phyloP scores from a whole-genome alignment of 495 filamentous ascomycete species.

The Astrothelium subdiscretum region DNA sequence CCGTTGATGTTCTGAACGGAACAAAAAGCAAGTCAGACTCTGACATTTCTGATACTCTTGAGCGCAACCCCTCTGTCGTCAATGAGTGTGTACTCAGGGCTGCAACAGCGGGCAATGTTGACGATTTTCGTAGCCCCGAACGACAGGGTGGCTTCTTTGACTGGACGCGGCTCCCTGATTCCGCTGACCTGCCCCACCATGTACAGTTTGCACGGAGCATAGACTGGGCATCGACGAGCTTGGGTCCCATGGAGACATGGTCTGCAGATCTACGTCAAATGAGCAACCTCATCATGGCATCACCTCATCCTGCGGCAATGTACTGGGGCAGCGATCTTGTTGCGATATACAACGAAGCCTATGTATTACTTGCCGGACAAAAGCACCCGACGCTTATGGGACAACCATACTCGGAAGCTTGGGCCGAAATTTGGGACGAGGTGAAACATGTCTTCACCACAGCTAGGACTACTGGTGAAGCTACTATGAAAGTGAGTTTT shows the following conservation, averaged over 20 bases:
- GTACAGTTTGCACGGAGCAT: conserved; percentile 53
- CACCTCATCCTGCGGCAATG: conserved; percentile 59
- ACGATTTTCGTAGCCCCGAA: conserved; percentile 15
- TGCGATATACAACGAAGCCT: conserved; percentile 65
- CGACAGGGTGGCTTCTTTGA: conserved; percentile 40
- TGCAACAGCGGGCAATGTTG: conserved; percentile 25
- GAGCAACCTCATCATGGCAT: conserved; percentile 57
- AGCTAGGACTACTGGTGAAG: conserved; percentile 48
- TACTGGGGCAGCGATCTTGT: conserved; percentile 58
- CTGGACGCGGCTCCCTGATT: conserved; percentile 54
- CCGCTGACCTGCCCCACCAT: conserved; percentile 45
- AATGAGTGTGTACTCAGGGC: conserved; percentile 25
- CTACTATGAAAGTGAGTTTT: conserved; percentile 48
- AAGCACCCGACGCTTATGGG: conserved; percentile 64
- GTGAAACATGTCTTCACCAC: conserved; percentile 47
- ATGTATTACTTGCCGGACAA: conserved; percentile 52
- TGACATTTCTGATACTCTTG: conserved; percentile 3
- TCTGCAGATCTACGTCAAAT: conserved; percentile 48
- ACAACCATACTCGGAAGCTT: conserved; percentile 47
- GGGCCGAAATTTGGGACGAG: conserved; percentile 56
- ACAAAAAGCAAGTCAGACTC: background rate
- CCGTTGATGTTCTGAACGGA: background rate
- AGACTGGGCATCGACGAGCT: conserved; percentile 52
- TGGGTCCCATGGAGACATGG: conserved; percentile 59
- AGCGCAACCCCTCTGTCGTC: conserved; percentile 3